phyloP scores from a whole-genome alignment of 2,329 filamentous ascomycete species.

The Verticillium longisporum region DNA sequence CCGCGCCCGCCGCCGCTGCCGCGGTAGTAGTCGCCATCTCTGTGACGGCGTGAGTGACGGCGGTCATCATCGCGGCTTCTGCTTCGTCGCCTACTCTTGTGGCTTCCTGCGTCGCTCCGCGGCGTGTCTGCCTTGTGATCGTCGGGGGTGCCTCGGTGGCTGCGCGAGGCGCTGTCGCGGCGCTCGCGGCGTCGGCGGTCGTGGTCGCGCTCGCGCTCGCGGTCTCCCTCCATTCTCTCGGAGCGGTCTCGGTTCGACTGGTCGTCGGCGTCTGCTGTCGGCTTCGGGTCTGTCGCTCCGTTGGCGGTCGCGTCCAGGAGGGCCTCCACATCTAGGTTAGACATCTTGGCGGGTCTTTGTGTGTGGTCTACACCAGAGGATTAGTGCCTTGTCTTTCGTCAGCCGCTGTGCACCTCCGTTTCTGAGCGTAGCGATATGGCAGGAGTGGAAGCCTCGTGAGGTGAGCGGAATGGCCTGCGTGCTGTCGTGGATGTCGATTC shows the following conservation, averaged over 20 bases:
- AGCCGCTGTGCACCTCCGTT: no score
- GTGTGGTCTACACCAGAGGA: neutral
- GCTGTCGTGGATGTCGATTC: neutral
- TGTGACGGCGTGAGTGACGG: conserved; percentile 66
- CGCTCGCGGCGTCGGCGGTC: conserved; percentile 42
- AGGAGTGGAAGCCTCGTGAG: neutral
- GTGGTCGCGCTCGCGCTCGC: conserved; percentile 46
- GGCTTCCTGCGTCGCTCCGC: conserved; percentile 69
- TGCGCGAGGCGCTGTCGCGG: conserved; percentile 47
- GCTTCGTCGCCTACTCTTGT: conserved; percentile 75
- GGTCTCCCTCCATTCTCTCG: conserved; percentile 41
- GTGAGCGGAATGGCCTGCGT: neutral
- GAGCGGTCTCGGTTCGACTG: conserved; percentile 44
- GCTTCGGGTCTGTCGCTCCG: conserved; percentile 43
- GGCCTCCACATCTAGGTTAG: conserved; percentile 71
- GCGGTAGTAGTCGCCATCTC: conserved; percentile 66
- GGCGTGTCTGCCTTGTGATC: conserved; percentile 59
- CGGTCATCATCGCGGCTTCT: conserved; percentile 71
- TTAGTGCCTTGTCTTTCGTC: neutral
- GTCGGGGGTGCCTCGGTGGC: conserved; percentile 41
- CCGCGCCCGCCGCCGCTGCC: conserved; percentile 27
- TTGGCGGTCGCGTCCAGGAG: conserved; percentile 80
- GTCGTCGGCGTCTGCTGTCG: conserved; percentile 45
- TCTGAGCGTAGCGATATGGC: no score
- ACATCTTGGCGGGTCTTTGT: conserved; percentile 27